These are phyloP conservation scores for Neurospora sp. DNA, from an alignment of 495 filamentous ascomycete genomes.

Conservation along the genomic window DNA sequence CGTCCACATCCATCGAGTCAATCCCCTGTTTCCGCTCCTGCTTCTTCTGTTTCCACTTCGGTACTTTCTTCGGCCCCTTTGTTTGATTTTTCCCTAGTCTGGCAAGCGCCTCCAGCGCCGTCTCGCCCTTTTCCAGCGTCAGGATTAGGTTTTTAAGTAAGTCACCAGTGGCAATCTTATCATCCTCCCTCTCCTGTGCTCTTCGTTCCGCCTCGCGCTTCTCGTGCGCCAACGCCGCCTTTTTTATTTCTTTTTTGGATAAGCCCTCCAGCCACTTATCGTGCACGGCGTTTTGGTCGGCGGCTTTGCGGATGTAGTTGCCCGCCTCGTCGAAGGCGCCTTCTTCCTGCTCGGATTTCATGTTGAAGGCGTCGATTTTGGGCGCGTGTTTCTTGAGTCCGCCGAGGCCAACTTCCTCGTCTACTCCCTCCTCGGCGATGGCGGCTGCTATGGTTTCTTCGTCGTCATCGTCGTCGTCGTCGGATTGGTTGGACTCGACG, in stretches of 20 bases:
- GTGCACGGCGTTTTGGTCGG: conserved; percentile 86
- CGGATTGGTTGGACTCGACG: conserved; percentile 50
- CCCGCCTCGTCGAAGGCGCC: conserved; percentile 82
- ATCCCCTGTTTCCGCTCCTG: conserved; percentile 30
- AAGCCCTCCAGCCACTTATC: conserved; percentile 89
- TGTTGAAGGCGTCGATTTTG: conserved; percentile 95
- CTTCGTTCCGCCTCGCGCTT: conserved; percentile 69
- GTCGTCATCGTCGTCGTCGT: conserved; percentile 59
- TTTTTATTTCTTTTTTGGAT: conserved; percentile 85
- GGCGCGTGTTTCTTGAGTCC: conserved; percentile 89
- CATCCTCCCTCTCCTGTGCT: conserved; percentile 57
- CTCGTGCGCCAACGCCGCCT: conserved; percentile 79
- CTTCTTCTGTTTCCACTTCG: conserved; percentile 51
- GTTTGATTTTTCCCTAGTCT: conserved; percentile 61
- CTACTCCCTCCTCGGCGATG: conserved; percentile 57
- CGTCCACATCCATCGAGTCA: conserved; percentile 56
- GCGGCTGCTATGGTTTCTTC: conserved; percentile 60
- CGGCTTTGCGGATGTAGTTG: conserved; percentile 84
- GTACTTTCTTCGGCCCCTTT: conserved; percentile 50
- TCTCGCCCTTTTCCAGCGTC: conserved; percentile 72
- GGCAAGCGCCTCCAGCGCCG: conserved; percentile 77
- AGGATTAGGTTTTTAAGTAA: conserved; percentile 61
- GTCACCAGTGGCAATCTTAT: conserved; percentile 65
- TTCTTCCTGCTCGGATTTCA: conserved; percentile 83
- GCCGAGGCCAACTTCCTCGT: conserved; percentile 82